Evolutionary conservation across 208 protist species (phyloP).

Genomic region (Novymonas esmeraldas): DNA sequence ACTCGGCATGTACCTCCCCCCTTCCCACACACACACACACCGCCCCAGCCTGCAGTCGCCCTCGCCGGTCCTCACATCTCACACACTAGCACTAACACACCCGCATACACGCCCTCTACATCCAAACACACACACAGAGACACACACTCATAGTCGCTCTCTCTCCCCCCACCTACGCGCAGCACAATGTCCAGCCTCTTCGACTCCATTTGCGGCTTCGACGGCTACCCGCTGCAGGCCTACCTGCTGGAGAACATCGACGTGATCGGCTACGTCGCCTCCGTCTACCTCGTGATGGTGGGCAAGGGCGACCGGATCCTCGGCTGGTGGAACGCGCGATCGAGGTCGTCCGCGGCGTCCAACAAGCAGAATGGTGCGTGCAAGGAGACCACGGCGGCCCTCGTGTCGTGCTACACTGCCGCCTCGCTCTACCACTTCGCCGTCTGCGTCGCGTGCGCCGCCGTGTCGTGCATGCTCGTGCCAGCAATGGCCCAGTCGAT

Average conservation of each 20-base stretch:
- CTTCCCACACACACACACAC: neutral
- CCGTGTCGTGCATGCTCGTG: constrained; percentile 31
- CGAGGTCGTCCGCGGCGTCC: neutral
- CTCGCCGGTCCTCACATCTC: no score
- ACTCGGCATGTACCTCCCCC: no score
- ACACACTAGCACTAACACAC: no score
- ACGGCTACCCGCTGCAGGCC: constrained; percentile 42
- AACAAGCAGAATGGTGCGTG: constrained; percentile 7
- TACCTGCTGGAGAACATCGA: constrained; percentile 53
- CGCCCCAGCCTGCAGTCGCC: no score
- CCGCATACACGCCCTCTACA: no score
- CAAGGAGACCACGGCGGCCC: constrained; percentile 10
- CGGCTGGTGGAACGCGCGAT: constrained; percentile 33
- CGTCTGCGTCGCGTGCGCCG: constrained; percentile 32
- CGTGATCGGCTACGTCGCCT: constrained; percentile 50
- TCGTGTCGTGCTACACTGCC: constrained; percentile 28
- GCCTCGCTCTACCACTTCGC: constrained; percentile 50
- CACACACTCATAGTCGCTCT: no score
- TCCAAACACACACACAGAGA: no score
- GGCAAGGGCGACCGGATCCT: constrained; percentile 40
- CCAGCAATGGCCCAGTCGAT: constrained; percentile 34
- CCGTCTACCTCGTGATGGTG: constrained; percentile 64
- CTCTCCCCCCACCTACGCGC: neutral
- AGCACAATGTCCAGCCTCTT: constrained; percentile 23
- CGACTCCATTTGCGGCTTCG: constrained; percentile 32